These are phyloP conservation scores for Calcarisporium arbuscula DNA, from an alignment of 2,329 filamentous ascomycete species.

Conservation along the genomic window DNA sequence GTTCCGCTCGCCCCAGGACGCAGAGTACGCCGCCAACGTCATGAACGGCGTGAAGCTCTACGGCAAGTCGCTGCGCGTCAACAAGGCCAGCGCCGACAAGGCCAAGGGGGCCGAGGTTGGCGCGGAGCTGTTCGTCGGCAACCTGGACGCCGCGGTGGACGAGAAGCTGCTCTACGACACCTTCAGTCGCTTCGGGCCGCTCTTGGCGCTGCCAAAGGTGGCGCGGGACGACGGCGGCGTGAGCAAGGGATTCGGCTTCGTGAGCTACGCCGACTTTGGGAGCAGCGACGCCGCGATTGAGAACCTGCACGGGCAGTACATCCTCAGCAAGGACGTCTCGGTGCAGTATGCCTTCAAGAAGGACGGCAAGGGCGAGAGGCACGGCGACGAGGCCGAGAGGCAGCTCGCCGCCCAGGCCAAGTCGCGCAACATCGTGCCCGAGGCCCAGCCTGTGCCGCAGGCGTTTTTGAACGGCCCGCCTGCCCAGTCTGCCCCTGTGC, in stretches of 20 bases:
- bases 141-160: conserved; percentile 88
- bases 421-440: conserved; percentile 85
- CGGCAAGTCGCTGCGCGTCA: conserved; percentile 92
- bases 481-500: conserved; percentile 15
- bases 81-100: conserved; percentile 89
- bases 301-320: conserved; percentile 92
- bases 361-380: conserved; percentile 92
- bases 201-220: conserved; percentile 82
- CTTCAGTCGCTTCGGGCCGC: conserved; percentile 83
- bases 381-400: conserved; percentile 89
- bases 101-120: conserved; percentile 90
- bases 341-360: conserved; percentile 99
- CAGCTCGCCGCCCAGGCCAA: conserved; percentile 88
- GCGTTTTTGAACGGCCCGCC: conserved; percentile 50
- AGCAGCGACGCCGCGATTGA: conserved; percentile 84
- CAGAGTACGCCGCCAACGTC: conserved; percentile 91
- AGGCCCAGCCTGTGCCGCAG: conserved; percentile 68
- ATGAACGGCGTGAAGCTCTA: conserved; percentile 94
- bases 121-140: conserved; percentile 94
- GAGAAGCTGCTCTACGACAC: conserved; percentile 94
- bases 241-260: conserved; percentile 93
- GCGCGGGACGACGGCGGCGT: conserved; percentile 83
- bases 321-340: conserved; percentile 93
- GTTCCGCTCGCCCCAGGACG: conserved; percentile 90
- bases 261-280: conserved; percentile 89